Base-by-base conservation (phyloP, 2,329 filamentous ascomycete genomes). In the Phyllosticta ampelicida region DNA sequence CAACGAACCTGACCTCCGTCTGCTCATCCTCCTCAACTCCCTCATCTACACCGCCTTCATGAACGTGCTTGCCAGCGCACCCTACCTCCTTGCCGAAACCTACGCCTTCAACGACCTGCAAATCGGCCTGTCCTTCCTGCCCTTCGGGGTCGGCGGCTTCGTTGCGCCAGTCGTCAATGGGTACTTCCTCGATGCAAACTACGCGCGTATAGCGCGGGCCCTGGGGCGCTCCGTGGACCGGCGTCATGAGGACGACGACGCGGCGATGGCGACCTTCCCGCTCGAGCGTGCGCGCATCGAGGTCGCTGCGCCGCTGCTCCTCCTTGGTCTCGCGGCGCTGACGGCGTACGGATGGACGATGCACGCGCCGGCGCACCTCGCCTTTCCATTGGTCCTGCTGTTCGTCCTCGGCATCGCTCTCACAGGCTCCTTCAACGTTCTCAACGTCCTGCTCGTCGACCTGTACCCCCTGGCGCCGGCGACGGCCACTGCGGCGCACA, bases 101-200 rank as follows among this genome's bases (percentile, higher is more conserved):
- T 81, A 80, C 61, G 65, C 68, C 20, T 76, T 78, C 64, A 68
- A 71, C 63, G 71, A 77, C 55, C 70, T 80, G 10, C 70, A 80
- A 60, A 72, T 79, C 48, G 73, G 73, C 1, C 64, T 75, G 6
- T 66, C 60, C 9, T 78, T 71, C 61, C 65, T 70, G 18, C 69
- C 74, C 0, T 70, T 74, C 48, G 74, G 72, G 11, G 57, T 67
- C 5, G 75, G 75, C 5, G 66, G 68, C 48, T 63, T 74, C 30
- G 53, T 68, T 19, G 67, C 72, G 50, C 67, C 73, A 18, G 61
- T 74, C 21, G 66, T 74, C 16, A 71, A 68, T 30, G 86, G 88
- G 5, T 75, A 77, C 1, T 63, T 82, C 0, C 77, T 87, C 56
- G 86, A 89, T 70, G 83, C 80, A 75, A 90, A 90, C 69, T 94